phyloP scores from a whole-genome alignment of 2,329 filamentous ascomycete genomes.

The Apiospora arundinis region DNA sequence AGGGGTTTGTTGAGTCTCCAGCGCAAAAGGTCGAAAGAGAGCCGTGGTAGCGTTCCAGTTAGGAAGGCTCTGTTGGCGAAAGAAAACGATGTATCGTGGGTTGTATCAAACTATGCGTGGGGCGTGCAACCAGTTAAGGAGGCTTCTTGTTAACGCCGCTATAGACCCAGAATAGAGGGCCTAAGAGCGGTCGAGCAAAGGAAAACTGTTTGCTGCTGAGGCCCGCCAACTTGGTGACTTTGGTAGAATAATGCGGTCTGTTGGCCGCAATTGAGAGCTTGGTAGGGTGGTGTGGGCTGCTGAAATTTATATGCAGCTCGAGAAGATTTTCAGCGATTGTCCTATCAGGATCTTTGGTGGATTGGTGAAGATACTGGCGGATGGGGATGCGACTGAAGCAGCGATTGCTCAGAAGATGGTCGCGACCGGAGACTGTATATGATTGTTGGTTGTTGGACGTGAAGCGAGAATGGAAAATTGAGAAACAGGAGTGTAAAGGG shows the following conservation, averaged over 20 bases:
- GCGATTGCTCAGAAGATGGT: slow-evolving; percentile 20
- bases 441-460: slow-evolving; percentile 13
- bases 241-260: slow-evolving; percentile 32
- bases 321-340: slow-evolving; percentile 21
- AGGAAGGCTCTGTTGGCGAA: slow-evolving; percentile 17
- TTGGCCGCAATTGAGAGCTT: slow-evolving; percentile 33
- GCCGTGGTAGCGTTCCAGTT: not conserved
- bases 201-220: slow-evolving; percentile 73
- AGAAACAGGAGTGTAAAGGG: not conserved
- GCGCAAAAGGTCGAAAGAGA: slow-evolving; percentile 10
- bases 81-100: slow-evolving; percentile 16
- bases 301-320: slow-evolving; percentile 29
- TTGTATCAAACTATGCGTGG: slow-evolving; percentile 39
- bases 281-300: not conserved
- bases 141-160: slow-evolving; percentile 97
- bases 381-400: slow-evolving; percentile 2
- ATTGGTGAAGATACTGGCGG: not conserved
- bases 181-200: slow-evolving; percentile 86
- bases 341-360: not conserved
- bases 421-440: not conserved
- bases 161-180: slow-evolving; percentile 92
- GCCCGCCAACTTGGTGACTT: slow-evolving; percentile 93
- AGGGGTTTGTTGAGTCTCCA: slow-evolving; percentile 19
- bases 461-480: not conserved
- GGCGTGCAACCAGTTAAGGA: slow-evolving; percentile 76